A percentile compares a stretch with the other conserved stretches of the same genome.
These are phyloP conservation scores for Syzygium oleosum DNA, from an alignment of 345 rosid species.

Conservation along the genomic window DNA sequence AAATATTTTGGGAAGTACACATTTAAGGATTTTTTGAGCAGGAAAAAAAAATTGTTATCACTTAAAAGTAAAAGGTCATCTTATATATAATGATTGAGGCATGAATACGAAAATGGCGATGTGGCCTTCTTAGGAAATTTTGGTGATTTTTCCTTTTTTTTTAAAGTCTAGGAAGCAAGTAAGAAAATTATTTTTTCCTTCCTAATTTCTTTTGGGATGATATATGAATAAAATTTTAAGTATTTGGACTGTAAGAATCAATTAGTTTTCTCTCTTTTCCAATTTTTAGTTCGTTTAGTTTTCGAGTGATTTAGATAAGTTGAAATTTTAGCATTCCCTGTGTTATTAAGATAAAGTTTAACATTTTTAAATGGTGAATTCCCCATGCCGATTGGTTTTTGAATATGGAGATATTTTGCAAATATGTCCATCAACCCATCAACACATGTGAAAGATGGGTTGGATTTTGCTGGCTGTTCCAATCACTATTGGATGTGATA, in stretches of 20 bases:
- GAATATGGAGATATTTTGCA: too few species aligned
- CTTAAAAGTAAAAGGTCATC: not conserved
- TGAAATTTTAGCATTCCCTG: too few species aligned
- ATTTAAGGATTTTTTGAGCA: not conserved
- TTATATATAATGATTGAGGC: too few species aligned
- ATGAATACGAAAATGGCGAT: not conserved
- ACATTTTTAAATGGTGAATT: not conserved
- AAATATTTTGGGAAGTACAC: too few species aligned
- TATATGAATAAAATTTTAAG: not conserved
- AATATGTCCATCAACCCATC: not conserved
- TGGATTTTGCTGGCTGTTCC: too few species aligned
- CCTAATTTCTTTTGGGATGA: not conserved
- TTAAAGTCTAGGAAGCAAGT: not conserved
- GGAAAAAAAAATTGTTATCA: not conserved
- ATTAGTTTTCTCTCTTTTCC: not conserved
- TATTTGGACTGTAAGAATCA: not conserved
- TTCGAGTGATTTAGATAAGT: too few species aligned
- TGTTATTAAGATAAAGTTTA: too few species aligned
- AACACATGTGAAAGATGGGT: not conserved
- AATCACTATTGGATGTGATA: not conserved
- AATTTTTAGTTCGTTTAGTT: too few species aligned
- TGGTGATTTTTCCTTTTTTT: not conserved
- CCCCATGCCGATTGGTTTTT: not conserved
- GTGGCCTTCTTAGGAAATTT: not conserved
- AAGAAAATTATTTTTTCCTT: not conserved